Evolutionary conservation across 225 moss, liverwort and hornwort genomes (phyloP).

Genomic region (Climacium dendroides): DNA sequence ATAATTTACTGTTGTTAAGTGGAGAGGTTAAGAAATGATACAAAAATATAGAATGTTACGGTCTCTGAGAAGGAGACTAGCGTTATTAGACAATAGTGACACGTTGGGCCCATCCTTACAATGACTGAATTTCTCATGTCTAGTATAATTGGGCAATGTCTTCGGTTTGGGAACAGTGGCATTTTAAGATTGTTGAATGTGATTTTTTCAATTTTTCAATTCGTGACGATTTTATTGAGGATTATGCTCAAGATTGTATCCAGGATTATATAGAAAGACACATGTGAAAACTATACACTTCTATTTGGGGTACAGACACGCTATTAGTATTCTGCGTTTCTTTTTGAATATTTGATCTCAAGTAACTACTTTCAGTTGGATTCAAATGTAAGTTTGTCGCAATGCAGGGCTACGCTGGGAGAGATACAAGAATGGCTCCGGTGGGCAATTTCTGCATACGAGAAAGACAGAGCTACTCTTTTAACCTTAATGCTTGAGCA

Average conservation of each 20-base stretch:
- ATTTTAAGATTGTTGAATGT: neutral
- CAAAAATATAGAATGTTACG: neutral
- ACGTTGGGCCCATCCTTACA: neutral
- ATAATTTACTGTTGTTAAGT: neutral
- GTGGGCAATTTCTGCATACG: conserved; percentile 27
- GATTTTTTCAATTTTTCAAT: neutral
- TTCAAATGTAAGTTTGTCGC: neutral
- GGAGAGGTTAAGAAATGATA: neutral
- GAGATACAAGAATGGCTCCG: conserved; percentile 24
- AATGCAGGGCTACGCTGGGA: conserved; percentile 7
- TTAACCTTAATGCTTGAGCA: neutral
- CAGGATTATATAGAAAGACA: neutral
- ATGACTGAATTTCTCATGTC: neutral
- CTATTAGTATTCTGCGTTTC: neutral
- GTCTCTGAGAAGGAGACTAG: neutral
- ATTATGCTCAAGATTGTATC: neutral
- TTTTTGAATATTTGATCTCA: neutral
- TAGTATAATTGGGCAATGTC: neutral
- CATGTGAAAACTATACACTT: neutral
- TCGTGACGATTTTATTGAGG: neutral
- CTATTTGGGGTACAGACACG: neutral
- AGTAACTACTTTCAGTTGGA: neutral
- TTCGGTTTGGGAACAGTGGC: neutral
- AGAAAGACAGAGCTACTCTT: conserved; percentile 15
- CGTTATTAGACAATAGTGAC: neutral